Evolutionary conservation across 1,139 yeast species (phyloP), one percentile per base, ranked within the genome.

Genomic region (Yamadazyma taylorii): DNA sequence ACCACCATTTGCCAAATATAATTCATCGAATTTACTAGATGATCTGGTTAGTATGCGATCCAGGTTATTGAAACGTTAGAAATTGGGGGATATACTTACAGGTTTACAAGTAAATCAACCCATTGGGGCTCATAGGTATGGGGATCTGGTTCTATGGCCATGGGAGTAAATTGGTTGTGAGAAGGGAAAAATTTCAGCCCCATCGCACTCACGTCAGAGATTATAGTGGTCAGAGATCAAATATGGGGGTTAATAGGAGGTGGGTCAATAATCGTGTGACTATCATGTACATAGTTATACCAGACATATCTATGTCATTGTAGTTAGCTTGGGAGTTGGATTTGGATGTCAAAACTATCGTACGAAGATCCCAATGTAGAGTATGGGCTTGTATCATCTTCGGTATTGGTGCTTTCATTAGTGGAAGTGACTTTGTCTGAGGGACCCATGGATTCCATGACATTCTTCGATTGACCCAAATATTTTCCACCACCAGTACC

Each of bases 331-430:
- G 59, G 55, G 8, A 54, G 37, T 39, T 53, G 56, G 30, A 54
- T 54, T 35, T 51, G 56, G 22, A 54, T 53, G 30, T 46, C 51
- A 37, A 35, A 52, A 29, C 55, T 52, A 30, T 53, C 58, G 13
- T 19, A 29, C 19, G 53, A 46, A 4, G 55, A 49, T 3, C 36
- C 46, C 13, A 44, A 25, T 5, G 53, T 46, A 3, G 43, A 35
- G 15, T 15, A 15, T 4, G 35, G 43, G 26, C 50, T 42, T 19
- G 35, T 46, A 6, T 40, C 39, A 27, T 29, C 32, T 19, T 17
- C 19, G 32, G 17, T 17, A 6, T 16, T 29, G 32, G 17, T 17
- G 11, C 24, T n/a, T 12, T 12, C 28, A 32, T 24, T 33, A 31
- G 22, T 31, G 30, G 19, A n/a, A n/a, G n/a, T n/a, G n/a, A n/a